These are phyloP conservation scores for Fusarium sublunatum DNA, from an alignment of 2,329 filamentous ascomycete genomes.

Conservation along the genomic window DNA sequence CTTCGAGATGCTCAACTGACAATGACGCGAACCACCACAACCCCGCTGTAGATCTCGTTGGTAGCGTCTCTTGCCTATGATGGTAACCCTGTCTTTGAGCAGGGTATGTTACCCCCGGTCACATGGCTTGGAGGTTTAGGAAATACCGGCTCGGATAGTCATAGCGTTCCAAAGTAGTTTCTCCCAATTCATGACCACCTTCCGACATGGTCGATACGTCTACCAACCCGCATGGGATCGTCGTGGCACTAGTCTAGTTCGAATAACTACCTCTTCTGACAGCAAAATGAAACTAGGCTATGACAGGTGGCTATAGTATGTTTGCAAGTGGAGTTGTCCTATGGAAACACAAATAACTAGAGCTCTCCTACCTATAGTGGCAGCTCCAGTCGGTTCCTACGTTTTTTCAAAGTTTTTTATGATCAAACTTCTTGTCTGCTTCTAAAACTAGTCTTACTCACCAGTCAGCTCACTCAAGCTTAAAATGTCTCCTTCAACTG, in stretches of 20 bases:
- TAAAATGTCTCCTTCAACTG: slow-evolving; percentile 22
- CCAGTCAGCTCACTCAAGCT: slow-evolving; percentile 19
- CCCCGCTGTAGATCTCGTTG: slow-evolving; percentile 1
- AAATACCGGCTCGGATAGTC: not conserved
- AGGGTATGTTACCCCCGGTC: slow-evolving; percentile 30
- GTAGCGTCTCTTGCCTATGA: slow-evolving; percentile 4
- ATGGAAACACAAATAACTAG: slow-evolving; percentile 12
- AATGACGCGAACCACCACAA: slow-evolving; percentile 1
- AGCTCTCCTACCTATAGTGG: not conserved
- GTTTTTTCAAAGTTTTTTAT: slow-evolving; percentile 1
- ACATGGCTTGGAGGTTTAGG: slow-evolving; percentile 7
- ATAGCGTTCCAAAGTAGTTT: not conserved
- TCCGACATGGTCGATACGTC: slow-evolving; percentile 17
- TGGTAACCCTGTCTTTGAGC: slow-evolving; percentile 2
- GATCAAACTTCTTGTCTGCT: slow-evolving; percentile 2
- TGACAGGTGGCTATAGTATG: not conserved
- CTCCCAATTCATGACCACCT: slow-evolving; percentile 35
- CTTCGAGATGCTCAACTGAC: not conserved
- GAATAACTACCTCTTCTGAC: not conserved
- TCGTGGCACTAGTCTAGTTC: not conserved
- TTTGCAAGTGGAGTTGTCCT: not conserved
- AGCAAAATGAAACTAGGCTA: no score
- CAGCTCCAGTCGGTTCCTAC: no score
- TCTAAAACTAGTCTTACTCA: not conserved
- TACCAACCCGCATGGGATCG: not conserved